These are phyloP conservation scores for Akanthomyces dipterigenus DNA, from an alignment of 2,329 filamentous ascomycete species.

Conservation along the genomic window DNA sequence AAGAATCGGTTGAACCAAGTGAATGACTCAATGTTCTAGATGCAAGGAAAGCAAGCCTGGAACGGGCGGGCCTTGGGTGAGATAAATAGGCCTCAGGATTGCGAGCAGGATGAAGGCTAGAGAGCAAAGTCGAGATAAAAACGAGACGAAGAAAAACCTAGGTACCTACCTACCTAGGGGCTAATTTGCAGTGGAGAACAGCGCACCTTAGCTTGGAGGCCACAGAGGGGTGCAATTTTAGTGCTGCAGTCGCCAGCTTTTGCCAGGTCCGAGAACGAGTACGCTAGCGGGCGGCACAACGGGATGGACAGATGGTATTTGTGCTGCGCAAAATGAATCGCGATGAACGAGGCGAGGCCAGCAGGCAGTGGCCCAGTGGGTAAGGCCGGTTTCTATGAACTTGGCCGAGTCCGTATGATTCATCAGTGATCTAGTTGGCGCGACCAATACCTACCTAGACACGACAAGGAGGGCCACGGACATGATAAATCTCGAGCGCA, in stretches of 20 bases:
- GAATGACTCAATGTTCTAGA: neutral
- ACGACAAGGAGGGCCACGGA: too few relatives aligned
- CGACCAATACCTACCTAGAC: neutral
- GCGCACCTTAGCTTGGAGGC: too few relatives aligned
- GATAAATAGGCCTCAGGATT: neutral
- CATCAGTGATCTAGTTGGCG: neutral
- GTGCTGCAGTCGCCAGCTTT: too few relatives aligned
- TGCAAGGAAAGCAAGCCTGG: neutral
- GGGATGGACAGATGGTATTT: neutral
- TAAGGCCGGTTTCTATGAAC: neutral
- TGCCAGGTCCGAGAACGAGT: constrained; percentile 6
- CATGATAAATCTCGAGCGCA: too few relatives aligned
- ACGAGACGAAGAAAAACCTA: neutral
- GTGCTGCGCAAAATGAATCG: neutral
- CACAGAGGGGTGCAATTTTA: too few relatives aligned
- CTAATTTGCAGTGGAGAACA: neutral
- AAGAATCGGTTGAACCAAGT: neutral
- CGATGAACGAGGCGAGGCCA: neutral
- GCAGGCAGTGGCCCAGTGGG: too few relatives aligned
- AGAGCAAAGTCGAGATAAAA: neutral
- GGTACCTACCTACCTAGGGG: too few relatives aligned
- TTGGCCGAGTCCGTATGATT: neutral
- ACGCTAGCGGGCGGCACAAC: neutral
- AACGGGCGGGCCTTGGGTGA: neutral
- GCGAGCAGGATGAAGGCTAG: neutral